These are phyloP conservation scores for Zizania palustris DNA, from an alignment of 202 grass and related monocot species.

Conservation along the genomic window DNA sequence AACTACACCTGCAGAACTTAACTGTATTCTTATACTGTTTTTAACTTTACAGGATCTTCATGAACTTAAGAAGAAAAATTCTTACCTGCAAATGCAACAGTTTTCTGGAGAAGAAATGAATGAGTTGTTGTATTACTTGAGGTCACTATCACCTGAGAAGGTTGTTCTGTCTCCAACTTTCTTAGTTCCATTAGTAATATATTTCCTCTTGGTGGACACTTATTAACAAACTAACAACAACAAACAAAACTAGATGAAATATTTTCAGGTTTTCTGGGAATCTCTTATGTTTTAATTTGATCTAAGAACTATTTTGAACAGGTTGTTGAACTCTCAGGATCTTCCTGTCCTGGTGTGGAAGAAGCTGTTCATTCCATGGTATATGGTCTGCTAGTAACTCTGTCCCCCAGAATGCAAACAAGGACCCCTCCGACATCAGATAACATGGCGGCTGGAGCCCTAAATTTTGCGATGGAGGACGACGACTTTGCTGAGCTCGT, in stretches of 20 bases:
- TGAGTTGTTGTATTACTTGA: constrained; percentile 85
- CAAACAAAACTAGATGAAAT: neutral
- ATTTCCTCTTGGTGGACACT: neutral
- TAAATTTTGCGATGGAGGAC: constrained; percentile 57
- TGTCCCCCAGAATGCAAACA: constrained; percentile 85
- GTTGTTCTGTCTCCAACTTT: constrained; percentile 32
- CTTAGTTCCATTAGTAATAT: neutral
- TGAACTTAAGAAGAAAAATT: constrained; percentile 80
- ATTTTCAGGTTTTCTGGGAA: neutral
- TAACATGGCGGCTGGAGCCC: constrained; percentile 50
- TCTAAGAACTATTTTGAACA: constrained; percentile 35
- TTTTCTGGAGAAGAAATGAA: constrained; percentile 92
- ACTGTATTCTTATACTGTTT: constrained; percentile 34
- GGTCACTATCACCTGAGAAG: constrained; percentile 88
- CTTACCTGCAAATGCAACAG: constrained; percentile 81
- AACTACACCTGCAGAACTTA: neutral
- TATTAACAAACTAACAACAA: neutral
- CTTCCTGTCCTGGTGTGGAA: constrained; percentile 69
- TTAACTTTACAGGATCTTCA: constrained; percentile 61
- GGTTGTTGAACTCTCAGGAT: constrained; percentile 87
- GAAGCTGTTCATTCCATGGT: constrained; percentile 81
- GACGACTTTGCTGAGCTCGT: constrained; percentile 70
- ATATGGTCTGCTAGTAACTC: constrained; percentile 77
- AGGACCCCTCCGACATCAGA: constrained; percentile 43
- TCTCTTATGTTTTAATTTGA: constrained; percentile 8